Percentiles rank a stretch among this genome's conserved stretches.
phyloP scores from a whole-genome alignment of 805 yeast species.

The Candida odintsovae region DNA sequence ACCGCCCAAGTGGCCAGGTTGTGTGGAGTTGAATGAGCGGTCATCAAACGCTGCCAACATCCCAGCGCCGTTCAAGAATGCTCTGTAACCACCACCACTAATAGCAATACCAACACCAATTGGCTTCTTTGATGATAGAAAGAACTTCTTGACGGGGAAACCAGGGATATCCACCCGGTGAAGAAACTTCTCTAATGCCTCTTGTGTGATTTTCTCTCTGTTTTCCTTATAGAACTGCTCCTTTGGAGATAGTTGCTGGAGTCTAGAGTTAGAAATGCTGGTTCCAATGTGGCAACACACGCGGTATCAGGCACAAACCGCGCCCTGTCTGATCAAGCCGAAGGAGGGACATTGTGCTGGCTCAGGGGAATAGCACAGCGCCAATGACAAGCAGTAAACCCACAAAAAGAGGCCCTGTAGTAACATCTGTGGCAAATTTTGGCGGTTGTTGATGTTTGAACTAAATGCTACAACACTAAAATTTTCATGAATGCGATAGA shows the following conservation, averaged over 20 bases:
- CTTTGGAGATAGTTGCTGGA: conserved; percentile 3
- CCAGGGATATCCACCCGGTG: conserved; percentile 28
- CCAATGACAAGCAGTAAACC: neutral
- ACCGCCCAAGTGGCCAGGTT: conserved; percentile 61
- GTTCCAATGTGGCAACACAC: neutral
- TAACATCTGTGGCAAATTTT: neutral
- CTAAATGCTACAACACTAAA: neutral
- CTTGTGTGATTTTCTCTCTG: conserved; percentile 27
- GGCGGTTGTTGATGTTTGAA: no score
- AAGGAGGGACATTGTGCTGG: conserved; percentile 8
- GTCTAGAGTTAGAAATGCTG: neutral
- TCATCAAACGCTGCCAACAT: conserved; percentile 73
- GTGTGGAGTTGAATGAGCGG: conserved; percentile 51
- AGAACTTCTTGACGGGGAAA: conserved; percentile 25
- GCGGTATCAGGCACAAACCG: conserved; percentile 6
- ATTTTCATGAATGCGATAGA: no score
- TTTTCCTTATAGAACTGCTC: conserved; percentile 25
- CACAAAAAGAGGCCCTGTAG: neutral
- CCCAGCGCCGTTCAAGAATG: conserved; percentile 85
- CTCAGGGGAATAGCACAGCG: conserved; percentile 7
- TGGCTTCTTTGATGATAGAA: conserved; percentile 21
- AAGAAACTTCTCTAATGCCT: conserved; percentile 26
- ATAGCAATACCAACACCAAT: conserved; percentile 52
- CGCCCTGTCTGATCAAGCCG: conserved; percentile 7
- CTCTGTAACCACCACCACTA: conserved; percentile 89